phyloP scores from a whole-genome alignment of 148 eudicot species.

The Vaccinium vitisidaea region DNA sequence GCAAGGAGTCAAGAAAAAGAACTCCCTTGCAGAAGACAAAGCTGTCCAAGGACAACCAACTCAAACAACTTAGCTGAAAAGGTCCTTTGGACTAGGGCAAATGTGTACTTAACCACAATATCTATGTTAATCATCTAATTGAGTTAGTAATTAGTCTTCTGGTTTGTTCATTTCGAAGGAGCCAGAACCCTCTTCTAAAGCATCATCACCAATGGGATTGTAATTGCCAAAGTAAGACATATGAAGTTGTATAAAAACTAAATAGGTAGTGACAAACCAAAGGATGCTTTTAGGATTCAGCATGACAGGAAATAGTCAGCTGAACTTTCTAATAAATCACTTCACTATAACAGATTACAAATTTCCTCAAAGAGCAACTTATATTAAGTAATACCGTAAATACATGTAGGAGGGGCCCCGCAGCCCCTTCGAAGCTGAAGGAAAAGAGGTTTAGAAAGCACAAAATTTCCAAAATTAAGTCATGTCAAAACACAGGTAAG shows the following conservation, averaged over 20 bases:
- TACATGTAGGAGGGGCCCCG: background rate
- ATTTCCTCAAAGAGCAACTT: background rate
- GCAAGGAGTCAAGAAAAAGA: constrained; percentile 1
- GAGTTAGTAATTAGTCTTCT: background rate
- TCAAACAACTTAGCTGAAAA: constrained; percentile 8
- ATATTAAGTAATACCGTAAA: background rate
- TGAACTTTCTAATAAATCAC: background rate
- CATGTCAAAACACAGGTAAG: background rate
- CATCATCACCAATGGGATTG: background rate
- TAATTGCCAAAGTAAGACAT: background rate
- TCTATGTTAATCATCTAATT: background rate
- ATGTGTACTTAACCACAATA: background rate
- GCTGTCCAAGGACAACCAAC: background rate
- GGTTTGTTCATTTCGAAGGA: constrained; percentile 2
- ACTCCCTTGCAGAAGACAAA: background rate
- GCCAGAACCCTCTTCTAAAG: background rate
- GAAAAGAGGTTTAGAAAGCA: background rate
- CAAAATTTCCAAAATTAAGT: background rate
- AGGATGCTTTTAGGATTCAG: background rate
- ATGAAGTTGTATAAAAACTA: background rate
- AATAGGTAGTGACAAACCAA: background rate
- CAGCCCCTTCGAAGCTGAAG: background rate
- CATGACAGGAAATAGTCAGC: background rate
- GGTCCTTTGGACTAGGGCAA: background rate
- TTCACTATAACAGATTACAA: background rate